Evolutionary conservation across 2,329 filamentous ascomycete species (phyloP), one percentile per base, ranked within the genome.

Genomic region (Aspergillus ochraceus): DNA sequence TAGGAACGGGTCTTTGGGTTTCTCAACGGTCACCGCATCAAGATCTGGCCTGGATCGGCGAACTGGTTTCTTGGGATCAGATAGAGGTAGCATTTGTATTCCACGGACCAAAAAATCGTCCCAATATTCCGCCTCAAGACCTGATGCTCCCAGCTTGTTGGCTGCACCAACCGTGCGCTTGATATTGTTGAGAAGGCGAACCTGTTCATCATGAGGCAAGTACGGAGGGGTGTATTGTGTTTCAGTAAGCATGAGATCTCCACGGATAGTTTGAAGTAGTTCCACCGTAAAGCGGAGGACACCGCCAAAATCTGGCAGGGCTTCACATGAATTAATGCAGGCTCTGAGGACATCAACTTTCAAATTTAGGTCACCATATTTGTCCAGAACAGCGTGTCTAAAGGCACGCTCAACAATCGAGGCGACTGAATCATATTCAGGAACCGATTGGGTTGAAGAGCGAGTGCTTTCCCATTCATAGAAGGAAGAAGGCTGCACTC

Each of bases 301-400:
- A 5, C 94, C 94, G 52, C 89, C 84, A 68, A 97, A 95, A 74
- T 98, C 93, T 1, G 94, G 93, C 56, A 98, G 80, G 0, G 95
- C 94, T 78, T 99, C 95, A 56, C 91, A 96, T 62, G 98, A 90
- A 74, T 92, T 92, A 68, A 97, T 92, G 70, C 94, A 96, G n/a
- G 90, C 88, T 65, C 91, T 86, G 11, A 98, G 80, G 54, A 98
- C 87, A 71, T 96, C 91, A 55, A 96, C 83, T 75, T 98, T 98
- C 66, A 97, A 79, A 59, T 85, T 84, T 11, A 87, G 80, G 68
- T 93, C 91, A 4, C 95, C 95, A 73, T 92, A 96, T 46, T 76
- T 71, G 60, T 82, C 76, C 42, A 82, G 63, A 20, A 75, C 73
- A 51, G 78, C 72, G 62, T 81, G 75, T 19, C 78, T 76, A 54